Base-by-base conservation (phyloP, 108 stramenopile species). In the Cyclotella kingstonii region DNA sequence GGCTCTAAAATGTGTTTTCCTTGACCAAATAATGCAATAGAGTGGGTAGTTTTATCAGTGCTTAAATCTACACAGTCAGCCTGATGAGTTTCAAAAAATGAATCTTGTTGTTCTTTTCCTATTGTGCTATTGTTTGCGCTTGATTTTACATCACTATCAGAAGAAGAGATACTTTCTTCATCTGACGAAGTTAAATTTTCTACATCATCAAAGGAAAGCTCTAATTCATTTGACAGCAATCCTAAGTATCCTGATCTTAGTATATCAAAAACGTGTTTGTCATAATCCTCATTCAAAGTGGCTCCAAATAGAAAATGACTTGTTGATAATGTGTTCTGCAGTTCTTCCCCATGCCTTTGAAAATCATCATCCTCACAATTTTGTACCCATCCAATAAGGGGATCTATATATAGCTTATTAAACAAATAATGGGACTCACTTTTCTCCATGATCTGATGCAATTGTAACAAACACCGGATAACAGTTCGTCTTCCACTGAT, bases 391-490 rank as follows among this genome's bases (percentile, higher is more conserved):
- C 76, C 66, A 44, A 90, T 80, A 52, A 81, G 78, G 4, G 83
- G 85, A 57, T 87, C 83, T 10, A 90, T 55, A 52, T 76, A 86
- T 25, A 95, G 47, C 51, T 93, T 93, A 55, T 95, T 95, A 27
- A 91, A 84, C 41, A 95, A 57, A 74, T 97, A 97, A 68, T 97
- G 92, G 21, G 62, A 76, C 46, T 97, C 96, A 44, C 85, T 90
- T 66, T 85, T 77, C 60, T 93, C 90, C 69, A 96, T 58, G 6
- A 93, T 90, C 8, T 45, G 39, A 36, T 87, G 73, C 25, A 90
- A 38, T 60, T 85, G 82, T 43, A 97, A 60, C 44, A 97, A 60
- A 49, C 89, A 85, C 44, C 89, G 85, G 43, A 94, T 54, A 10
- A 94, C 51, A 0, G 53, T 21, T 3, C 93, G 76, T 43, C 76